phyloP scores from a whole-genome alignment of 2,329 filamentous ascomycete species.

The Stagonosporopsis cucurbitacearum region DNA sequence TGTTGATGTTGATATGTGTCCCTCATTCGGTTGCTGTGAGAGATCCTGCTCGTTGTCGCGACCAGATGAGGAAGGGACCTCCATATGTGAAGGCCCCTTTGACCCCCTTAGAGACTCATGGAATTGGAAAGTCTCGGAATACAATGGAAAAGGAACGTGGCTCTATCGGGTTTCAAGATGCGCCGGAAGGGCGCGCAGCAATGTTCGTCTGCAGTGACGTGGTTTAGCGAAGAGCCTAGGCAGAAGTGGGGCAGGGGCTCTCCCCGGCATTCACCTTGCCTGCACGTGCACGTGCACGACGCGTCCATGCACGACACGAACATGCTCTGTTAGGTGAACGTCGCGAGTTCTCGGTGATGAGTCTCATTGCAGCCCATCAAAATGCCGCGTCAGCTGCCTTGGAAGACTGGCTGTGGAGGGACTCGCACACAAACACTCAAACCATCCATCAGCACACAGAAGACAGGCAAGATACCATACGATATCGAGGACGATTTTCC shows the following conservation, averaged over 20 bases:
- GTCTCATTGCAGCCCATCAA: constrained; percentile 2
- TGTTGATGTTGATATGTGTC: constrained; percentile 19
- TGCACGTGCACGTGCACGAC: constrained; percentile 17
- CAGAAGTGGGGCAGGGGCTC: constrained; percentile 15
- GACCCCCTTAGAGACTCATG: constrained; percentile 10
- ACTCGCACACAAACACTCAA: constrained; percentile 28
- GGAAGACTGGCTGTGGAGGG: constrained; percentile 49
- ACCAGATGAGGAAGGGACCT: constrained; percentile 23
- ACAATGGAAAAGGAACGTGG: constrained; percentile 33
- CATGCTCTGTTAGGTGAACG: neutral
- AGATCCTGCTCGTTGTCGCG: constrained; percentile 31
- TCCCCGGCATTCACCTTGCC: constrained; percentile 25
- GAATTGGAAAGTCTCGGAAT: constrained; percentile 32
- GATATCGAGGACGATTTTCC: constrained; percentile 40
- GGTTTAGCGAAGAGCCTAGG: constrained; percentile 29
- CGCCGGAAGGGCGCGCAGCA: constrained; percentile 34
- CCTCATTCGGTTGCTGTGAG: constrained; percentile 26
- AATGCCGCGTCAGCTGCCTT: constrained; percentile 63
- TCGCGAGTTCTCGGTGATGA: neutral
- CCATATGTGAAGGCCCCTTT: constrained; percentile 32
- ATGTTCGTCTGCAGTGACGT: constrained; percentile 18
- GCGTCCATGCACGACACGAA: constrained; percentile 3
- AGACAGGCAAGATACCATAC: constrained; percentile 12
- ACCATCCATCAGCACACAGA: constrained; percentile 20
- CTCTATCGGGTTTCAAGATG: constrained; percentile 18